These are phyloP conservation scores for Clausena lansium DNA, from an alignment of 345 rosid species.

Conservation along the genomic window DNA sequence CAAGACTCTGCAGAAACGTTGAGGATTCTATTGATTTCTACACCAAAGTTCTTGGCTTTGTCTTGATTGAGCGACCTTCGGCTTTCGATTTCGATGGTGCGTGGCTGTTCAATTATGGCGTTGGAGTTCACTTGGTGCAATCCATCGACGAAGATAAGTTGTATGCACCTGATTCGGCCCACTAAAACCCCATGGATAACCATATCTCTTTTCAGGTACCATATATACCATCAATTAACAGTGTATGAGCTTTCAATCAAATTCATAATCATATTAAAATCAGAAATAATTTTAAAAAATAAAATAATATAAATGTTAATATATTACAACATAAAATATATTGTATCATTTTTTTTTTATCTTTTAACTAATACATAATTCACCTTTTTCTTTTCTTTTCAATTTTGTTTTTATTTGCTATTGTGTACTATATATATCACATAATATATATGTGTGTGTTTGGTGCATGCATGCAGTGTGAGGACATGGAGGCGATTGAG, in stretches of 20 bases:
- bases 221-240: no score
- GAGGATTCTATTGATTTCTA: constrained; percentile 54
- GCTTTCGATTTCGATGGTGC: constrained; percentile 58
- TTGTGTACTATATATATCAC: no score
- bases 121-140: constrained; percentile 65
- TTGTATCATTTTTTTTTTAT: no score
- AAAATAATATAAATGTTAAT: no score
- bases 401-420: no score
- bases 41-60: constrained; percentile 60
- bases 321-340: no score
- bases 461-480: constrained; percentile 31
- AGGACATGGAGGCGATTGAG: constrained; percentile 50
- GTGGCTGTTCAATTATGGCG: constrained; percentile 75
- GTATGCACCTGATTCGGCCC: constrained; percentile 27
- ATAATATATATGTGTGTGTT: no score
- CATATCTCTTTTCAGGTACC: constrained; percentile 68
- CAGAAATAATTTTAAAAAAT: no score
- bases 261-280: no score
- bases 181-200: constrained; percentile 63
- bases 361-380: no score
- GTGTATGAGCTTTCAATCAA: neutral
- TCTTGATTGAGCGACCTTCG: constrained; percentile 46
- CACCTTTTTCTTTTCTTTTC: no score
- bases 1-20: constrained; percentile 63
- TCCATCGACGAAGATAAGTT: constrained; percentile 40